Percentiles rank a stretch among this genome's conserved stretches.
Evolutionary conservation across 2,329 filamentous ascomycete genomes (phyloP).

Genomic region (Aspergillus texensis): DNA sequence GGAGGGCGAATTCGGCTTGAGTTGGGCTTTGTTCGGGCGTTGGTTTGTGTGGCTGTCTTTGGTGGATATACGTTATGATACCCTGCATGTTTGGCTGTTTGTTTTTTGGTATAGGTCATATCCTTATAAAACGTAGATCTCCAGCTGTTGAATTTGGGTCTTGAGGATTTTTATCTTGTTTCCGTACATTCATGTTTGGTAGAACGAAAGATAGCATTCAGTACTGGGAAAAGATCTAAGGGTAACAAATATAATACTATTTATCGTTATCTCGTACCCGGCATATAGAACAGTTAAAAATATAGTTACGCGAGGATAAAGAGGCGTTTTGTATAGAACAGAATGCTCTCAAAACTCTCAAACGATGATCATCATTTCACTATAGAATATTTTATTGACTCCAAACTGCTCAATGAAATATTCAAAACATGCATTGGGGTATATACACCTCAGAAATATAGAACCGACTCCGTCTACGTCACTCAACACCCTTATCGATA

Average conservation of each 20-base stretch:
- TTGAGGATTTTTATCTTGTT: neutral
- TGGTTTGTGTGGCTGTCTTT: neutral
- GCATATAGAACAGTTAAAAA: neutral
- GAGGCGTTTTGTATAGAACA: neutral
- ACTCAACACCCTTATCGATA: conserved; percentile 60
- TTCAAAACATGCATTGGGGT: neutral
- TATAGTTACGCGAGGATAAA: neutral
- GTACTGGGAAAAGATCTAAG: neutral
- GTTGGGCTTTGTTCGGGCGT: neutral
- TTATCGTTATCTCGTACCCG: neutral
- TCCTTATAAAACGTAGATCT: conserved; percentile 49
- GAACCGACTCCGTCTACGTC: neutral
- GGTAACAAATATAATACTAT: too few relatives aligned
- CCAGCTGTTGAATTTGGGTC: neutral
- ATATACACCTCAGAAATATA: neutral
- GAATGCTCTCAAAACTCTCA: neutral
- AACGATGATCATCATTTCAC: neutral
- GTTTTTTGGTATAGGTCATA: neutral
- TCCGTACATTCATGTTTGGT: neutral
- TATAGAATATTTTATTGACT: neutral
- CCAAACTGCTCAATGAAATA: neutral
- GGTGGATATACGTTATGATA: neutral
- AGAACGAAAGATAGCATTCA: neutral
- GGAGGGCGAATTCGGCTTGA: neutral
- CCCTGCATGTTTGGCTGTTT: conserved; percentile 4